A percentile compares a stretch with the other conserved stretches of the same genome.
Evolutionary conservation across 2,329 filamentous ascomycete species (phyloP).

Genomic region (Alternaria sp.): DNA sequence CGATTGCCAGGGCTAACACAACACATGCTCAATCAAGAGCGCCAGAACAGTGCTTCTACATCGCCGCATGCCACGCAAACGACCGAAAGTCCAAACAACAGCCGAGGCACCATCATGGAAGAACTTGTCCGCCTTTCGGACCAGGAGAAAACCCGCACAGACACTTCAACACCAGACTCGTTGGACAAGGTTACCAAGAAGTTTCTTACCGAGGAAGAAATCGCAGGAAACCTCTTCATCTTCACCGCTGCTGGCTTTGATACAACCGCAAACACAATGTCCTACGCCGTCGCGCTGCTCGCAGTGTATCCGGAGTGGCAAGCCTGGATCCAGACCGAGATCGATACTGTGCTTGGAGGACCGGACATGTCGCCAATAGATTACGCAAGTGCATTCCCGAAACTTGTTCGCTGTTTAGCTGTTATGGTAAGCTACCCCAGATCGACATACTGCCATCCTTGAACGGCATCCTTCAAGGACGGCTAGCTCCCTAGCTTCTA

Average conservation of each 20-base stretch:
- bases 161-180: not conserved
- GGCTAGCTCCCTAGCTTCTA: not conserved
- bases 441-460: not conserved
- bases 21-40: not conserved
- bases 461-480: not conserved
- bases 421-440: not conserved
- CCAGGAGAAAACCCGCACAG: not conserved
- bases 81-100: not conserved
- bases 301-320: conserved; percentile 58
- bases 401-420: not conserved
- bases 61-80: not conserved
- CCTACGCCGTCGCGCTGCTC: conserved; percentile 55
- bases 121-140: conserved; percentile 2
- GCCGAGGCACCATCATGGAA: not conserved
- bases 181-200: not conserved
- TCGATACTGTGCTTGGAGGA: conserved; percentile 42
- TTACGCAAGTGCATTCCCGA: not conserved
- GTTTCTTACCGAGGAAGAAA: conserved; percentile 18
- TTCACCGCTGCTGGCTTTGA: conserved; percentile 30
- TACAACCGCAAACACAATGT: conserved; percentile 54
- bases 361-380: not conserved
- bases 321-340: conserved; percentile 58
- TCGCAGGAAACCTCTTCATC: conserved; percentile 29
- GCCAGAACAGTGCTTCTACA: not conserved
- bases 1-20: not conserved